A percentile compares a stretch with the other conserved stretches of the same genome.
Conservation (phyloP, 129 eudicot genomes). For the Centella asiatica region DNA sequence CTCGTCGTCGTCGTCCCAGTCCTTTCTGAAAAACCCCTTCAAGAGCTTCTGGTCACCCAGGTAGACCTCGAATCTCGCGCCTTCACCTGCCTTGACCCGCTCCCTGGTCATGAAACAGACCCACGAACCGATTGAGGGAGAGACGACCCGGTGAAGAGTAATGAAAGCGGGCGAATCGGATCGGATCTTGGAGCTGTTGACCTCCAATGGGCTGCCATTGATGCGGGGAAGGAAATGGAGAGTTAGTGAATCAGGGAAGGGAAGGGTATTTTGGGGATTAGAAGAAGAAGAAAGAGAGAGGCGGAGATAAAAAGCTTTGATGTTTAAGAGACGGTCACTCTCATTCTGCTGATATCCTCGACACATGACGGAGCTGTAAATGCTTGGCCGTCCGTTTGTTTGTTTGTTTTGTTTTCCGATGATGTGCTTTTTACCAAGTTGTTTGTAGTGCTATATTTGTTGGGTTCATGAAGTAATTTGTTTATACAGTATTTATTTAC, state of each 20-base stretch:
- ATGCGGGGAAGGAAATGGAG: slow-evolving; percentile 73
- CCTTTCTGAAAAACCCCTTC: slow-evolving; percentile 54
- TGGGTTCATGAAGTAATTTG: too few species aligned
- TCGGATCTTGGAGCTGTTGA: slow-evolving; percentile 44
- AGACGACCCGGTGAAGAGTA: slow-evolving; percentile 49
- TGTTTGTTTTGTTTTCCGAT: too few species aligned
- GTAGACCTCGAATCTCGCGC: slow-evolving; percentile 60
- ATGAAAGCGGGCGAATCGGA: slow-evolving; percentile 63
- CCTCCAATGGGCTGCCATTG: slow-evolving; percentile 42
- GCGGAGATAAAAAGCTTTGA: slow-evolving; percentile 45
- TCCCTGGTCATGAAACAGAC: slow-evolving; percentile 49
- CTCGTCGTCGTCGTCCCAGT: slow-evolving; percentile 30
- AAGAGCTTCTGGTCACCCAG: slow-evolving; percentile 44
- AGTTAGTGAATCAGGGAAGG: slow-evolving; percentile 46
- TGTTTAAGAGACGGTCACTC: slow-evolving; percentile 34
- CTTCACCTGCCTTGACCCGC: slow-evolving; percentile 46
- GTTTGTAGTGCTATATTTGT: too few species aligned
- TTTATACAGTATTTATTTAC: too few species aligned
- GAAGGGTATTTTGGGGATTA: neutral
- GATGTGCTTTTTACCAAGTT: too few species aligned
- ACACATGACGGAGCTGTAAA: too few species aligned
- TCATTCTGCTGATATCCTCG: slow-evolving; percentile 52
- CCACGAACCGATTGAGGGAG: neutral
- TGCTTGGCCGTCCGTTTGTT: too few species aligned
- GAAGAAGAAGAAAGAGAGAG: slow-evolving; percentile 22